Evolutionary conservation across 2,329 filamentous ascomycete genomes (phyloP).

Genomic region (Stagonosporopsis vannaccii): DNA sequence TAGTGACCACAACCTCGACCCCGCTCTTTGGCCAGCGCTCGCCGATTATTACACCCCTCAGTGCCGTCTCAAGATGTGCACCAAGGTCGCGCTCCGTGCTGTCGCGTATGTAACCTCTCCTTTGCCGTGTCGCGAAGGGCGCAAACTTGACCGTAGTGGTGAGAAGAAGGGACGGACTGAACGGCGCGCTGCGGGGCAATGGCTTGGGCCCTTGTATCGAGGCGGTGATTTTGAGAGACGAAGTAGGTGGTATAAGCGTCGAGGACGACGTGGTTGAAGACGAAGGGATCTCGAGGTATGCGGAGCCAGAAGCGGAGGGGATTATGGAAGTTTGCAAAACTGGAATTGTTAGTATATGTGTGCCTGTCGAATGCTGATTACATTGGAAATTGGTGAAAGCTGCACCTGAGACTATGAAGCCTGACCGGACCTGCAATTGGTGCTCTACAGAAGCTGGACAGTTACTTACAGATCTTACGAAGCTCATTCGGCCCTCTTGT

Average conservation of each 20-base stretch:
- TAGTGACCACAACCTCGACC: constrained; percentile 91
- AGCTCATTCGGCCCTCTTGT: constrained; percentile 73
- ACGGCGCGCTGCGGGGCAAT: constrained; percentile 86
- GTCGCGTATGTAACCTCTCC: constrained; percentile 87
- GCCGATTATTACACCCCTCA: constrained; percentile 88
- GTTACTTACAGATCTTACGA: constrained; percentile 81
- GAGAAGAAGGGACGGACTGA: constrained; percentile 89
- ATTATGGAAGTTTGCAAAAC: constrained; percentile 91
- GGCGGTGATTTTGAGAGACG: constrained; percentile 88
- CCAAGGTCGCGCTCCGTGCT: constrained; percentile 86
- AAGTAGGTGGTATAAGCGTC: constrained; percentile 61
- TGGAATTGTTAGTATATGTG: constrained; percentile 48
- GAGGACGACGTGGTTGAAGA: constrained; percentile 49
- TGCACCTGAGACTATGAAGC: neutral
- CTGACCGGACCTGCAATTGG: neutral
- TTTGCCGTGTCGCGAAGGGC: constrained; percentile 84
- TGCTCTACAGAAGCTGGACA: neutral
- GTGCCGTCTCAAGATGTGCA: constrained; percentile 87
- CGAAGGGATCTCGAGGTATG: constrained; percentile 74
- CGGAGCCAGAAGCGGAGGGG: constrained; percentile 90
- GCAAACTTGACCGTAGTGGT: constrained; percentile 96
- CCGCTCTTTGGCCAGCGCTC: constrained; percentile 99
- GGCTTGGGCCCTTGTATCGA: constrained; percentile 93
- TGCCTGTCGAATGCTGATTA: neutral
- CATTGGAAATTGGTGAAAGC: too few relatives aligned